phyloP scores from a whole-genome alignment of 768 basidiomycete species.

The Albatrellus ellisii region DNA sequence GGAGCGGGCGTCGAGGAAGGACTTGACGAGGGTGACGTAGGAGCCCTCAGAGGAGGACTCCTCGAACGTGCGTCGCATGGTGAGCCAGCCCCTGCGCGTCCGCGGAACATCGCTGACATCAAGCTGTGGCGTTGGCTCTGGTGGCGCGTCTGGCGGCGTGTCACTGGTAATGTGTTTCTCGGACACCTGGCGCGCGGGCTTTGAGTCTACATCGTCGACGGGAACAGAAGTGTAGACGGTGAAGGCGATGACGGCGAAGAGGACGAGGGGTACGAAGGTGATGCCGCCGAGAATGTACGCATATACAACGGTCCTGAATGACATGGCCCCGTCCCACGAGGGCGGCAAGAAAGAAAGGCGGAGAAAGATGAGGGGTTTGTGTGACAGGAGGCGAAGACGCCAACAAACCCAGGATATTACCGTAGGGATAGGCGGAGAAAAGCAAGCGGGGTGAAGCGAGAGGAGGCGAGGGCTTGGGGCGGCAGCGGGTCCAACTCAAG shows the following conservation, averaged over 20 bases:
- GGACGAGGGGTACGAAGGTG: slow-evolving; percentile 75
- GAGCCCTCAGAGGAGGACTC: slow-evolving; percentile 47
- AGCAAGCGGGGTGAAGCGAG: too few species aligned
- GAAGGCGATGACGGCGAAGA: slow-evolving; percentile 43
- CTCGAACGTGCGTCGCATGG: slow-evolving; percentile 68
- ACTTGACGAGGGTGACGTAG: slow-evolving; percentile 69
- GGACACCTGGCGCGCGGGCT: slow-evolving; percentile 22
- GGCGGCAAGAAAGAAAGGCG: not conserved
- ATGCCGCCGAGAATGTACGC: slow-evolving; percentile 85
- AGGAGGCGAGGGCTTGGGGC: too few species aligned
- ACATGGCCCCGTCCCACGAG: slow-evolving; percentile 30
- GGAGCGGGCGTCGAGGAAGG: slow-evolving; percentile 70
- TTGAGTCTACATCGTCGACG: slow-evolving; percentile 40
- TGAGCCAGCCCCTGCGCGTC: slow-evolving; percentile 73
- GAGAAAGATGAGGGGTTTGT: not conserved
- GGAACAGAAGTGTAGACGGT: slow-evolving; percentile 79
- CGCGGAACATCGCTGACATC: slow-evolving; percentile 45
- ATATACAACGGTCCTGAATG: slow-evolving; percentile 57
- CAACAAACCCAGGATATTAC: not conserved
- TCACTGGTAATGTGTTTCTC: slow-evolving; percentile 14
- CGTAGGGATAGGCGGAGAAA: too few species aligned
- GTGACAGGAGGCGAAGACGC: not conserved
- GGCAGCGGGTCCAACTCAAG: too few species aligned
- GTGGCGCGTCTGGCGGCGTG: slow-evolving; percentile 18
- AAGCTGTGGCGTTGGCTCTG: slow-evolving; percentile 11